A percentile compares a stretch with the other conserved stretches of the same genome.
Conservation (phyloP, 2,329 filamentous ascomycete species). For the Amesomyces nigricolor region DNA sequence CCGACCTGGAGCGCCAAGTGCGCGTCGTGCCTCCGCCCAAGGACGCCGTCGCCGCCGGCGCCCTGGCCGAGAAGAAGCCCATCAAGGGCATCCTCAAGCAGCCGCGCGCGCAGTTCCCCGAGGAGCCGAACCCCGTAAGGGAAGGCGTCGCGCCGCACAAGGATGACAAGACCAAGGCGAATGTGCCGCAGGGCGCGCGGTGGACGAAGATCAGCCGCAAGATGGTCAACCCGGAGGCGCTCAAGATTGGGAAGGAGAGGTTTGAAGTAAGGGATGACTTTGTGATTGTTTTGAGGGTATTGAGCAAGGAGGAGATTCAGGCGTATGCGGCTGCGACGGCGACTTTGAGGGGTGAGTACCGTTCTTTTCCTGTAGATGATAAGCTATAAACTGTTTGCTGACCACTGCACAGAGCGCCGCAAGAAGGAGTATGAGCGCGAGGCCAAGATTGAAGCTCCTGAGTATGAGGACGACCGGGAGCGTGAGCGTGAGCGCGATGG, state of each 20-base stretch:
- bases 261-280: conserved; percentile 91
- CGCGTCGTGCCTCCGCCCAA: conserved; percentile 69
- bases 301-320: conserved; percentile 86
- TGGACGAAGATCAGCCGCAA: conserved; percentile 92
- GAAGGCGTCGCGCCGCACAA: conserved; percentile 94
- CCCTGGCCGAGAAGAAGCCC: conserved; percentile 56
- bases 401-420: conserved; percentile 31
- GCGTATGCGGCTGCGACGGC: conserved; percentile 76
- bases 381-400: conserved; percentile 2
- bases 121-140: conserved; percentile 73
- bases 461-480: conserved; percentile 29
- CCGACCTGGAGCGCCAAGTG: conserved; percentile 46
- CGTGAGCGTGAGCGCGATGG: conserved; percentile 30
- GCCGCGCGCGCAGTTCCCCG: conserved; percentile 77
- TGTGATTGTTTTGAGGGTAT: conserved; percentile 83
- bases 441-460: conserved; percentile 16
- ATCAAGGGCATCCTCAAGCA: conserved; percentile 82
- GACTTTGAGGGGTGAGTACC: conserved; percentile 65
- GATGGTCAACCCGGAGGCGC: conserved; percentile 81
- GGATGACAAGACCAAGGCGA: conserved; percentile 67
- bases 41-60: conserved; percentile 31
- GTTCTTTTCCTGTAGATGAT: conserved; percentile 3
- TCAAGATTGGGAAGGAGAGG: conserved; percentile 80
- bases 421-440: conserved; percentile 39
- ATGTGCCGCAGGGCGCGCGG: conserved; percentile 70